A percentile compares a stretch with the other conserved stretches of the same genome.
Conservation (phyloP, 441 rosid genomes). For the Brassica balearica region DNA sequence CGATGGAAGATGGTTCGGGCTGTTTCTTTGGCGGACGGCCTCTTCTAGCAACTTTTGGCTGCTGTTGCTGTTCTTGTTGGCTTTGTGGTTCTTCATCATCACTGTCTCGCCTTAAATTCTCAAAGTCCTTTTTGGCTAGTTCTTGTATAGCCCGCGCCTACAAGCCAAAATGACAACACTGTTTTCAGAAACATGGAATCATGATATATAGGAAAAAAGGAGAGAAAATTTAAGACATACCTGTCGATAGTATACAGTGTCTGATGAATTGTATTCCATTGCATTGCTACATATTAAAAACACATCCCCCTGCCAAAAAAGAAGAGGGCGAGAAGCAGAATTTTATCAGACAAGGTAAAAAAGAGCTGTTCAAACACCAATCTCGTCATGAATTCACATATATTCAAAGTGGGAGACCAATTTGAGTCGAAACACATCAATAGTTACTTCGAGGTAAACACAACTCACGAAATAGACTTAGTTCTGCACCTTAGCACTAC, state of each 20-base stretch:
- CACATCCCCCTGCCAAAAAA: slow-evolving; percentile 73
- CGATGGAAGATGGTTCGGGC: slow-evolving; percentile 57
- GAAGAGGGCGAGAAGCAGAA: slow-evolving; percentile 3
- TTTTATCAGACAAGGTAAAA: slow-evolving; percentile 8
- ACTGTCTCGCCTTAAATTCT: slow-evolving; percentile 79
- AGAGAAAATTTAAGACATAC: slow-evolving; percentile 41
- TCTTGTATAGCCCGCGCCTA: slow-evolving; percentile 82
- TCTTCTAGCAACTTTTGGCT: slow-evolving; percentile 65
- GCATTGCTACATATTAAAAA: slow-evolving; percentile 84
- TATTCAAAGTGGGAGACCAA: slow-evolving; percentile 2
- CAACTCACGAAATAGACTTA: slow-evolving; percentile 13
- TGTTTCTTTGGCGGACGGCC: slow-evolving; percentile 87
- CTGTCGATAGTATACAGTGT: slow-evolving; percentile 86
- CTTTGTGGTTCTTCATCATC: slow-evolving; percentile 65
- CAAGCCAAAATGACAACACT: slow-evolving; percentile 24
- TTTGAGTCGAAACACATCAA: slow-evolving; percentile 12
- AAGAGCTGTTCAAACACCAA: slow-evolving; percentile 19
- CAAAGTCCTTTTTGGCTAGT: slow-evolving; percentile 80
- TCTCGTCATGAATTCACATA: not conserved
- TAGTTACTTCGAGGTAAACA: not conserved
- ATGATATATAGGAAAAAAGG: not conserved
- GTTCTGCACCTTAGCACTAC: not conserved
- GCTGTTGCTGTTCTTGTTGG: slow-evolving; percentile 45
- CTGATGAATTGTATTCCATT: slow-evolving; percentile 86
- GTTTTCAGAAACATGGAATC: slow-evolving; percentile 19